Base-by-base conservation (phyloP, 2,329 filamentous ascomycete genomes). In the Acrodontium crateriforme region DNA sequence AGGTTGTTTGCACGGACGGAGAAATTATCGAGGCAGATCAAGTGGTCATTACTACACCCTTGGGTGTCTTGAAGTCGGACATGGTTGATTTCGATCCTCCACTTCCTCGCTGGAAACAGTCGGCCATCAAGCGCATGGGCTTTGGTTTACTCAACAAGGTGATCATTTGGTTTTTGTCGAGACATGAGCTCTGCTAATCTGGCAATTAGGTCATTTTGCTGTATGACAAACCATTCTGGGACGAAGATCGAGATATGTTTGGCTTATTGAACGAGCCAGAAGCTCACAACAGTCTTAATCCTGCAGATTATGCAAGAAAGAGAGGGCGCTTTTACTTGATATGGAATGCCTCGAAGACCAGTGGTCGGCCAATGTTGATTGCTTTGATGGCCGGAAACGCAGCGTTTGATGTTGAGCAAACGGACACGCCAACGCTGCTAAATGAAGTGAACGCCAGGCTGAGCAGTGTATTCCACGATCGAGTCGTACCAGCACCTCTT, bases 261-360 rank as follows among this genome's bases (percentile, higher is more conserved):
- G 91, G 89, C 8, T 72, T 93, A 21, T 62, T 98, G 22, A 77
- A 85, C 32, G 74, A 82, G 40, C 74, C 85, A 3, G 61, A 67
- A 13, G 69, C 72, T 34, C 62, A 67, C 3, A 67, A 74, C 31
- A 92, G 83, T 47, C 65, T 85, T 30, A 64, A 74, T 24, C 83
- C 91, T 45, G 69, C 70, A 27, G 80, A 93, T 39, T 95, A 95
- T 46, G 64, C 74, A 4, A 62, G 68, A 3, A 75, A 74, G 36
- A 73, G 87, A 29, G 87, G 87, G n/a, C 77, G 85, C 14, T 93
- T 93, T 56, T 98, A 95, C 47, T 72, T 98, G 43, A 95, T 93
- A 71, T 95, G 93, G 71, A 95, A 98, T 45, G 83, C 84, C 30
- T 78, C 84, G 35, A 81, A 83, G 42, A 92, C 82, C 3, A 84